Evolutionary conservation across 139 green algal genomes (phyloP).

Genomic region (Chlamydomonas urium): DNA sequence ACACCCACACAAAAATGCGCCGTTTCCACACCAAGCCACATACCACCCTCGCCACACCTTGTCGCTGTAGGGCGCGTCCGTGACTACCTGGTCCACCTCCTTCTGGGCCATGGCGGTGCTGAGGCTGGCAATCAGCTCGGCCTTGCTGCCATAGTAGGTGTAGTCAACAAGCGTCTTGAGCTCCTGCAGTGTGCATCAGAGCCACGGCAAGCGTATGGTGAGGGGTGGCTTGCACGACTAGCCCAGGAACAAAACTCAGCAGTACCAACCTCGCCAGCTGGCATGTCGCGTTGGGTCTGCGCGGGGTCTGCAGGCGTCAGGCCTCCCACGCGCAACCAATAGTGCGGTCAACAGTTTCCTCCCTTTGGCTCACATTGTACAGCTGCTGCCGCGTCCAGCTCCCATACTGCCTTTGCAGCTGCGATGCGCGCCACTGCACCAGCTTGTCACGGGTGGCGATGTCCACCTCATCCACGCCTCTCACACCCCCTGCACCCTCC

Average conservation of each 20-base stretch:
- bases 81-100: not conserved
- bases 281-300: too few species aligned
- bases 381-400: not conserved
- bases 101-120: not conserved
- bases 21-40: too few species aligned
- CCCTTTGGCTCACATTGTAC: not conserved
- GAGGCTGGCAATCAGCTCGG: not conserved
- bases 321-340: too few species aligned
- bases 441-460: too few species aligned
- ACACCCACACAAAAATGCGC: too few species aligned
- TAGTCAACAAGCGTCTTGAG: not conserved
- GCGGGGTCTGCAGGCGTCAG: too few species aligned
- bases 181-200: too few species aligned
- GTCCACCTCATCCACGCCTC: not conserved
- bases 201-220: too few species aligned
- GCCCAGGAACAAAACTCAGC: too few species aligned
- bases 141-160: constrained; percentile 11
- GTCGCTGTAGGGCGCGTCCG: not conserved
- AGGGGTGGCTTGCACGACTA: too few species aligned
- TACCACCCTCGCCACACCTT: not conserved
- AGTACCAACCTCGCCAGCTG: too few species aligned
- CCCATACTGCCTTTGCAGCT: not conserved
- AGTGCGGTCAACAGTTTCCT: too few species aligned
- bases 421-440: not conserved
- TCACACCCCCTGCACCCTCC: not conserved